Percentiles rank a stretch among this genome's conserved stretches.
phyloP scores from a whole-genome alignment of 129 eudicot genomes.

The Flaveria trinervia region DNA sequence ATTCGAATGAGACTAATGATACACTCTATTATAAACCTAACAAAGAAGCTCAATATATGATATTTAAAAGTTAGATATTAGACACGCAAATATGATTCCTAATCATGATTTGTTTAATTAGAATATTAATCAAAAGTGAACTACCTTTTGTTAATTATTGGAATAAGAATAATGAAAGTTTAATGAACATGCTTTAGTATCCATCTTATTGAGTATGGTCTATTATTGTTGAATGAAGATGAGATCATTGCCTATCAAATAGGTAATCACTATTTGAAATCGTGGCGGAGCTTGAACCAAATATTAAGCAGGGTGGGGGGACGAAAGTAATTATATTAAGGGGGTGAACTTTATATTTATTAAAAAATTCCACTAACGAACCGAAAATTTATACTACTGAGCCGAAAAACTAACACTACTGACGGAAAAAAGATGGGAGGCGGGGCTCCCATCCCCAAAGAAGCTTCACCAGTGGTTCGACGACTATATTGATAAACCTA shows the following conservation, averaged over 20 bases:
- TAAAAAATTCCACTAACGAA: too few species aligned
- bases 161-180: constrained; percentile 8
- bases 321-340: too few species aligned
- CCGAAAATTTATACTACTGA: too few species aligned
- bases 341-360: too few species aligned
- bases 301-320: too few species aligned
- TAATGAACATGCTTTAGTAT: constrained; percentile 23
- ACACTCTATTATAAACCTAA: background rate
- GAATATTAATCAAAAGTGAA: constrained; percentile 28
- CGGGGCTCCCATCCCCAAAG: too few species aligned
- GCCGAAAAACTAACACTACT: too few species aligned
- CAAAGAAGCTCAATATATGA: background rate
- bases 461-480: too few species aligned
- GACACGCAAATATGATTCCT: constrained; percentile 23
- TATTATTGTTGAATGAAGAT: constrained; percentile 18
- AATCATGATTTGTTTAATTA: constrained; percentile 26
- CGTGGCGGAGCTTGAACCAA: too few species aligned
- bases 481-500: background rate
- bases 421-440: too few species aligned
- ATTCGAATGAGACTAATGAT: background rate
- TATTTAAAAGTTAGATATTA: background rate
- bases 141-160: constrained; percentile 30
- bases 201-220: constrained; percentile 8
- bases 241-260: constrained; percentile 24
- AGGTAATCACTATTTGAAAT: background rate